Conservation (phyloP, 768 basidiomycete species). For the Boletus patriciae region DNA sequence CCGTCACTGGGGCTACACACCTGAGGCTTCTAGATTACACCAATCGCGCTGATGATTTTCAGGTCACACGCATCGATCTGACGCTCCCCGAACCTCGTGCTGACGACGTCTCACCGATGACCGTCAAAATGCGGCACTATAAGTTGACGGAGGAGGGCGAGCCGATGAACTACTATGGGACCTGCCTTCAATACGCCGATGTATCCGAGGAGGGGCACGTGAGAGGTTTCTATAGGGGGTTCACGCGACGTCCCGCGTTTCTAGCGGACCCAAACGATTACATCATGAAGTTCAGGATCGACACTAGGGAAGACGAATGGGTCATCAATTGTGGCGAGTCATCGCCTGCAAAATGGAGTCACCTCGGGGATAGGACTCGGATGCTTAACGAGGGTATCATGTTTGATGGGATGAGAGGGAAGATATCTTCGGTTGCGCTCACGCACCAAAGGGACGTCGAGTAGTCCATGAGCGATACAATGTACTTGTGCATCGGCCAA, state of each 20-base stretch:
- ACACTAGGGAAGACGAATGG: conserved; percentile 2
- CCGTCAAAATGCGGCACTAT: not conserved
- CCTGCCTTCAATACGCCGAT: not conserved
- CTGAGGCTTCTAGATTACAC: not conserved
- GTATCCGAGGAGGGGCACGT: not conserved
- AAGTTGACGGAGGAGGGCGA: not conserved
- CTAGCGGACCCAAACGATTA: not conserved
- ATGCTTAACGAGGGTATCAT: not conserved
- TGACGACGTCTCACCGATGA: not conserved
- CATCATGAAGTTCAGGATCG: conserved; percentile 4
- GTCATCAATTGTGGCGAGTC: not conserved
- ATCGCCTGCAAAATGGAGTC: not conserved
- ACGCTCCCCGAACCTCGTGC: not conserved
- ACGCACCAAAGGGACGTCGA: not conserved
- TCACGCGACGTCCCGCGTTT: too few species aligned
- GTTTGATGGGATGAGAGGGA: conserved; percentile 4
- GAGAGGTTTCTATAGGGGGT: not conserved
- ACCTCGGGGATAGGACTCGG: too few species aligned
- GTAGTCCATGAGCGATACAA: too few species aligned
- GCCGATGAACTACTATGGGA: accelerated
- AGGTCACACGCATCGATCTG: not conserved
- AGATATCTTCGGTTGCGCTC: not conserved
- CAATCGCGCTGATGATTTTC: accelerated
- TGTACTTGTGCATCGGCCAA: too few species aligned
- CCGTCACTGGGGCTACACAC: not conserved